Evolutionary conservation across 2,329 filamentous ascomycete genomes (phyloP).

Genomic region (Nothophoma quercina): DNA sequence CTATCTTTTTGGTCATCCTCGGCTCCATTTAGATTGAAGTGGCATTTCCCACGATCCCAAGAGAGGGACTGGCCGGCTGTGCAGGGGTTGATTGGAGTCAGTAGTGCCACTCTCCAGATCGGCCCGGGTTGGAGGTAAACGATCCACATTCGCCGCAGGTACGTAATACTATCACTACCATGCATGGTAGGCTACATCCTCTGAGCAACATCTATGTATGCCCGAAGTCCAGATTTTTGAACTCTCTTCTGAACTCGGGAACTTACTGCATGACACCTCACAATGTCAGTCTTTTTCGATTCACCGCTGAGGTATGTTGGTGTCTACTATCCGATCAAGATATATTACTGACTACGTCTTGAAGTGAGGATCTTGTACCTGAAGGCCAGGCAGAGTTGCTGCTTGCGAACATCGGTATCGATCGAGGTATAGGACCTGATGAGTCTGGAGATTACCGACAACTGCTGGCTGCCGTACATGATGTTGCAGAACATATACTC

Average conservation of each 20-base stretch:
- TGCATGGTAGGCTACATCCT: conserved; percentile 4
- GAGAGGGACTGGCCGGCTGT: too few relatives aligned
- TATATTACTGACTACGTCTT: background rate
- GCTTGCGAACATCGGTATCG: conserved; percentile 32
- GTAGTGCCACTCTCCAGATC: conserved; percentile 1
- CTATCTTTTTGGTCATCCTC: too few relatives aligned
- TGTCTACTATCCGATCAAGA: background rate
- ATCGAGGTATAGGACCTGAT: conserved; percentile 36
- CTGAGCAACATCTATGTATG: background rate
- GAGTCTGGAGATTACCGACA: conserved; percentile 58
- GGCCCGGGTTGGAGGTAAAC: conserved; percentile 12
- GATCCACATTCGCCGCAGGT: conserved; percentile 21
- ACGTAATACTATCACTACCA: conserved; percentile 17
- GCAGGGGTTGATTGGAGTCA: conserved; percentile 34
- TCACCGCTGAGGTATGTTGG: conserved; percentile 31
- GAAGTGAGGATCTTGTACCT: conserved; percentile 33
- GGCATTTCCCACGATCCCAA: too few relatives aligned
- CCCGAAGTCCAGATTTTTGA: too few relatives aligned
- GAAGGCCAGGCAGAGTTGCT: conserved; percentile 34
- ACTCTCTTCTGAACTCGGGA: background rate
- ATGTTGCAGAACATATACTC: conserved; percentile 57
- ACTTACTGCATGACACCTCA: background rate
- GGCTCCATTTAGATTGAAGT: too few relatives aligned
- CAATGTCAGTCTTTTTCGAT: conserved; percentile 42
- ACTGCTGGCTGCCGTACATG: conserved; percentile 61